Base-by-base conservation (phyloP, 352 stramenopile species). In the Pseudoperonospora humuli region DNA sequence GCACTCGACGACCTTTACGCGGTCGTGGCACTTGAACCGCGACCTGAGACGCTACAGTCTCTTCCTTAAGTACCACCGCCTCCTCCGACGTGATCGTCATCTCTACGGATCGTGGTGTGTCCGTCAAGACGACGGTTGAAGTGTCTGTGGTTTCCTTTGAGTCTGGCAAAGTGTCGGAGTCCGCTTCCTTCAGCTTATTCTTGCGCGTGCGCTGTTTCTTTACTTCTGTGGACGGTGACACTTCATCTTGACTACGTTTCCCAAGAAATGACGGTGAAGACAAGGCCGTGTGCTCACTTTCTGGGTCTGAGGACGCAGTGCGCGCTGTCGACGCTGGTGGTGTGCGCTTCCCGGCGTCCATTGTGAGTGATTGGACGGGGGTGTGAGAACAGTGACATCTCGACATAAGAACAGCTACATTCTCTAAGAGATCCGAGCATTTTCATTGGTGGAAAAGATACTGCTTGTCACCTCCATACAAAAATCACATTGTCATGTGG, bases 1-100 rank as follows among this genome's bases (percentile, higher is more conserved):
- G 80, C 14, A 92, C 78, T 8, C 80, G 76, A 11, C 61, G 53
- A 9, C 67, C 64, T 54, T 86, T 86, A 15, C 52, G 43, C n/a
- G 58, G 45, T 28, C 15, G 25, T 17, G 39, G 20, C n/a, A 27
- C n/a, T 19, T 13, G 45, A 19, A 29, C 7, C 29, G 5, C 44
- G 18, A 25, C n/a, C 13, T 15, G 20, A 14, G 24, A 29, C 27
- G 40, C 28, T 7, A 49, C 46, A 8, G 29, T 20, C 13, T 33
- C 43, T n/a, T 29, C 39, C 5, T 49, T 46, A n/a, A 61, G 46
- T 3, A 28, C 41, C 20, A 31, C 52, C 1, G 47, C 39, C 11
- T 57, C 39, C n/a, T 57, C 54, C 3, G 49, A 15, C 5, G 45
- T 49, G 5, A 55, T 54, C 5, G 52, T 25, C 38, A 50, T 46